phyloP scores from a whole-genome alignment of 352 stramenopile genomes.

The Pythium folliculosum region DNA sequence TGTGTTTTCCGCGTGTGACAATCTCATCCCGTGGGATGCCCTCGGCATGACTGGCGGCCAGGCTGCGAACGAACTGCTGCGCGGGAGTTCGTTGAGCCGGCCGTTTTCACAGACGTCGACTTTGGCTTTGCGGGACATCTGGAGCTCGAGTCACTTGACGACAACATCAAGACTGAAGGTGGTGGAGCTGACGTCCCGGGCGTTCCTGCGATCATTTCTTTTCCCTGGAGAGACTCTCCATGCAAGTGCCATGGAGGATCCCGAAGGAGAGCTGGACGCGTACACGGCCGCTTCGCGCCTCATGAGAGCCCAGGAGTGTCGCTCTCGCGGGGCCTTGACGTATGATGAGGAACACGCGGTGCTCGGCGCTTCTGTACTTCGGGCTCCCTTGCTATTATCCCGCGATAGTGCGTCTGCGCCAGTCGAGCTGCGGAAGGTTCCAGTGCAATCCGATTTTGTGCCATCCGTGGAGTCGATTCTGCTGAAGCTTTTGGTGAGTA shows the following conservation, averaged over 20 bases:
- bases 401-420: background rate
- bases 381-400: background rate
- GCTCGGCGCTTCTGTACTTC: background rate
- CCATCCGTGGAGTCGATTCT: background rate
- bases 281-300: background rate
- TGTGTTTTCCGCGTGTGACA: conserved; percentile 2
- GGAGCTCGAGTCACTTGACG: background rate
- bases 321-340: background rate
- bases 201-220: background rate
- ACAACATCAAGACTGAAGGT: background rate
- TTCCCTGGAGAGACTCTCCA: background rate
- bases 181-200: background rate
- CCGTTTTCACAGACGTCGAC: background rate
- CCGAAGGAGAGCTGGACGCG: background rate
- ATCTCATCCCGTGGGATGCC: background rate
- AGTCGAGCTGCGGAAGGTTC: background rate
- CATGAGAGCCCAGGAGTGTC: background rate
- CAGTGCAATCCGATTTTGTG: background rate
- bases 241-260: background rate
- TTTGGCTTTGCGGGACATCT: background rate
- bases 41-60: conserved; percentile 6
- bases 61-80: background rate
- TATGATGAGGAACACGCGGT: background rate
- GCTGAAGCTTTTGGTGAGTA: background rate
- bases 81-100: background rate